A percentile compares a stretch with the other conserved stretches of the same genome.
Conservation (phyloP, 441 rosid genomes). For the Jatropha podagrica region DNA sequence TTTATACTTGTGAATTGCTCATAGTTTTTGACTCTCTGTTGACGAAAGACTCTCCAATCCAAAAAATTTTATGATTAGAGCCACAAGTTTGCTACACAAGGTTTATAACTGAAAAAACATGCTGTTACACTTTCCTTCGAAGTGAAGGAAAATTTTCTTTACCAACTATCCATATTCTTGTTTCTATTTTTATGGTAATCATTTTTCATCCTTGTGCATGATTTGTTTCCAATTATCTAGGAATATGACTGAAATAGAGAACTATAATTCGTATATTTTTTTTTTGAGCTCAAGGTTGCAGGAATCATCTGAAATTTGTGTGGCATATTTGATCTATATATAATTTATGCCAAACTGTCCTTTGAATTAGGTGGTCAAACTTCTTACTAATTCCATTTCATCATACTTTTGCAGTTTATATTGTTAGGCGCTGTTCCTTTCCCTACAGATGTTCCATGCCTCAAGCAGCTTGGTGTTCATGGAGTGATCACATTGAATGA, state of each 20-base stretch:
- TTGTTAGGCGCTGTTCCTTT: slow-evolving; percentile 96
- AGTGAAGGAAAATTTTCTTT: not conserved
- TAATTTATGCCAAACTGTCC: not conserved
- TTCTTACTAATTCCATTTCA: slow-evolving; percentile 1
- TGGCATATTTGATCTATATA: not conserved
- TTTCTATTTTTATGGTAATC: not conserved
- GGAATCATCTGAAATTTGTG: not conserved
- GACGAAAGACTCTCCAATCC: not conserved
- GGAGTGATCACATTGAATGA: slow-evolving; percentile 93
- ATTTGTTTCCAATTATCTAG: not conserved
- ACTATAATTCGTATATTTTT: not conserved
- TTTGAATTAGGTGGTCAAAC: not conserved
- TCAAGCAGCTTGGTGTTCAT: slow-evolving; percentile 79
- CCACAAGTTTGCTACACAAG: not conserved
- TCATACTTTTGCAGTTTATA: slow-evolving; percentile 50
- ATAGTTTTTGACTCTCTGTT: not conserved
- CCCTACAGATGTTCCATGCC: slow-evolving; percentile 77
- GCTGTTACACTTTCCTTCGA: not conserved
- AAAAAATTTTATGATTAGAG: not conserved
- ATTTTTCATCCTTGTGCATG: not conserved
- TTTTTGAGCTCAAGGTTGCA: not conserved
- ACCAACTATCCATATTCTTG: not conserved
- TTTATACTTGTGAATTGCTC: not conserved
- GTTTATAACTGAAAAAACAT: not conserved
- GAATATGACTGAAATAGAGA: not conserved